phyloP scores from a whole-genome alignment of 768 basidiomycete species.

The Kwoniella botswanensis region DNA sequence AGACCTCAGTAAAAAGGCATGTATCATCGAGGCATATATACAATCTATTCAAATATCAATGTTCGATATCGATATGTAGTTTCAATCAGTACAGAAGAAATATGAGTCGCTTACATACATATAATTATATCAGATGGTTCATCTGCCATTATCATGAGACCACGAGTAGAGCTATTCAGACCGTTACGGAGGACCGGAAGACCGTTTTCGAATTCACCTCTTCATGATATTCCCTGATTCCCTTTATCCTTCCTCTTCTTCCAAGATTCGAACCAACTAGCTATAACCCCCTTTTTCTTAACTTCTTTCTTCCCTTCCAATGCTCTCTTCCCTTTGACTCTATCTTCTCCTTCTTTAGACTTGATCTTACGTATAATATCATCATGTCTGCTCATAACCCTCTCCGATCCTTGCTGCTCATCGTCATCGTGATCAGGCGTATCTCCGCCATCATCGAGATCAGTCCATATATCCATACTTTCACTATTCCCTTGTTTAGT shows the following conservation, averaged over 20 bases:
- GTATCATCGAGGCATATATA: too few species aligned
- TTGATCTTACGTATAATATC: background rate
- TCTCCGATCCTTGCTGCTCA: background rate
- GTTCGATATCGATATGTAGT: too few species aligned
- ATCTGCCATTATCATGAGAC: too few species aligned
- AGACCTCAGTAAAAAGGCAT: too few species aligned
- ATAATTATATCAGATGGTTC: too few species aligned
- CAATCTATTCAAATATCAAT: too few species aligned
- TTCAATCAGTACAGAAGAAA: too few species aligned
- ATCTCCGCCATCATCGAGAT: constrained; percentile 4
- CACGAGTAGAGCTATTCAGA: too few species aligned
- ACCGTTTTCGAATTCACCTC: background rate
- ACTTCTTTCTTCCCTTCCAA: background rate
- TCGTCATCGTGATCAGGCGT: background rate
- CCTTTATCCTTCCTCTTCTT: background rate
- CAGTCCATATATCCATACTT: constrained; percentile 6
- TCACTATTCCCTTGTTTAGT: background rate
- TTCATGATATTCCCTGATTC: background rate
- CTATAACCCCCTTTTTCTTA: constrained; percentile 1
- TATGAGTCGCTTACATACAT: too few species aligned
- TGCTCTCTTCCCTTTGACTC: background rate
- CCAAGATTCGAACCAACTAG: constrained; percentile 8
- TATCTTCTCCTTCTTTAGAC: background rate
- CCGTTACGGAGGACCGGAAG: too few species aligned
- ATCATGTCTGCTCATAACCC: background rate